Evolutionary conservation across 1,284 basidiomycete genomes (phyloP), one percentile per base, ranked within the genome.

Genomic region (Dichomitus squalens): DNA sequence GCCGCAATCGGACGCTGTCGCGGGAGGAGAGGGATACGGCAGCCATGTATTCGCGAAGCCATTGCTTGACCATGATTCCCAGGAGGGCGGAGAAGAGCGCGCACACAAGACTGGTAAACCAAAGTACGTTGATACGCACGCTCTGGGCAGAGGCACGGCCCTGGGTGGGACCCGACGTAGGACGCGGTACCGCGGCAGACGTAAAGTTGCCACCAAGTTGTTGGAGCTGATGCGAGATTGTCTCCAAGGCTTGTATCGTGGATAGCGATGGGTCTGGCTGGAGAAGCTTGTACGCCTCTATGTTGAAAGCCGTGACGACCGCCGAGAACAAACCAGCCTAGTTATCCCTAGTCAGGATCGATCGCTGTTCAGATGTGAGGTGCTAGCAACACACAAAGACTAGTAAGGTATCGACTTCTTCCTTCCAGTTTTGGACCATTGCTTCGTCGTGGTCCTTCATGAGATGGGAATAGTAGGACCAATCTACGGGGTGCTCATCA

Each of bases 311-410:
- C 16, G 66, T 66, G 31, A 68, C 41, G 12, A 68, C 59, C 1
- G 64, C 65, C 8, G 67, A 68, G 39, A 67, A 68, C 0, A 68
- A 49, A 39, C 67, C 66, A 5, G 67, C 67, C 65, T 68, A 46
- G 35, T 7, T 23, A 27, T 7, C 14, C 7, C 4, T 9, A 21
- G 16, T 27, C 21, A 1, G n/a, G 4, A 18, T 33, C n/a, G n/a
- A 14, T 2, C 25, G n/a, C 7, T 27, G 8, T 39, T 12, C 9
- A 2, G 18, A 12, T 8, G 31, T 3, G 41, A 53, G 36, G 29
- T 21, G 11, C 18, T 31, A 48, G 20, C 11, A 2, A 52, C 64
- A 27, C 50, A 66, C 64, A 35, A 64, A 64, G 7, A 66, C 64
- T 3, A 66, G 53, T 4, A 66, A 34, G 20, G 59, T 60, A 35